Base-by-base conservation (phyloP, 768 basidiomycete genomes). In the Tulasnella sp. region DNA sequence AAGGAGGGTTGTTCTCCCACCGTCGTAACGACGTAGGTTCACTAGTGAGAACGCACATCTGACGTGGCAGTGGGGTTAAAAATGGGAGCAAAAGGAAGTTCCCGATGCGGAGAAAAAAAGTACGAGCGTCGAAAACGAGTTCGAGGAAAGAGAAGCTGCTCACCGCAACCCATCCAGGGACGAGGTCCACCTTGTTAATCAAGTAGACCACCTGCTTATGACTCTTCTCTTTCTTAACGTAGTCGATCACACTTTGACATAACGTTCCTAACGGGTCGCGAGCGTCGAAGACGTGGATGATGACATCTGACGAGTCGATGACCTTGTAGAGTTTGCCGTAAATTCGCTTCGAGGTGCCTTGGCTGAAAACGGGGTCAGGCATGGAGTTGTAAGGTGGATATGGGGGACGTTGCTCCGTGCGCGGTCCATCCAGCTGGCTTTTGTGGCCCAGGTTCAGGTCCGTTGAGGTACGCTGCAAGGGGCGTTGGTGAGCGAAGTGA, bases 91-190 rank as follows among this genome's bases (percentile, higher is more conserved):
- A 42, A 26, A 3, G 29, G 32, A 55, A 18, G 16, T 32, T 32
- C 9, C 5, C 29, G 29, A 13, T 5, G 32, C 5, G 32, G 26
- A 72, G 55, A 75, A 35, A 3, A 78, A 44, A 44, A 44, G 44
- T 44, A 18, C 44, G 44, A 18, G 3, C 46, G 1, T 9, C 46
- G 46, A 48, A 48, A 18, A 18, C 20, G 15, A 20, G 46, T 18
- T 1, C 4, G 5, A 15, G 15, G 16, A 48, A 18, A 18, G 15
- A 20, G 18, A 48, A 48, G 46, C 15, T 15, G 16, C 93, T 85
- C 84, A 96, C 96, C 9, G 97, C 98, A 57, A 98, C 97, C 97
- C 97, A 99, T 82, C 95, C 98, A 10, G 97, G 97, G 16, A 99
- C 96, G 77, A 99, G 86, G 85, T 99, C 97, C 83, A 97, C 98